Conservation (phyloP, 2,329 filamentous ascomycete genomes). For the Alternaria infectoria region DNA sequence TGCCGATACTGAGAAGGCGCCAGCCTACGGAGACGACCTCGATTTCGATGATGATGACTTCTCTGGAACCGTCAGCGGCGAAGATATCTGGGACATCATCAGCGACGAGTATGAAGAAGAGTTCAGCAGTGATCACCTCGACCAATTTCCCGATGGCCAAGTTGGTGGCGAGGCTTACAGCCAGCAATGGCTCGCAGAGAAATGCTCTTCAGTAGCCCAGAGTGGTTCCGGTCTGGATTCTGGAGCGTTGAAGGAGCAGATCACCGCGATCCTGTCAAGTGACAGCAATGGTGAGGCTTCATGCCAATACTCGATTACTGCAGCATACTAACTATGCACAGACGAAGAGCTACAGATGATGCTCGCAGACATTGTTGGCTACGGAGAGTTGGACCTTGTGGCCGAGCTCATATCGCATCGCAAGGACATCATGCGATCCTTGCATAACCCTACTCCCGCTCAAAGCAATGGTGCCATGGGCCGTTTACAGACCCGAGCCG, state of each 20-base stretch:
- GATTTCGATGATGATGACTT: slow-evolving; percentile 71
- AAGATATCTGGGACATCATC: slow-evolving; percentile 94
- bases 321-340: slow-evolving; percentile 4
- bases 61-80: slow-evolving; percentile 66
- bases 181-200: slow-evolving; percentile 72
- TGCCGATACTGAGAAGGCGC: slow-evolving; percentile 52
- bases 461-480: slow-evolving; percentile 56
- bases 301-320: not conserved
- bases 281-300: slow-evolving; percentile 55
- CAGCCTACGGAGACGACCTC: slow-evolving; percentile 63
- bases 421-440: slow-evolving; percentile 61
- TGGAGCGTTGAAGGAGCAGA: slow-evolving; percentile 76
- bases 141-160: slow-evolving; percentile 55
- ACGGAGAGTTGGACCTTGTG: slow-evolving; percentile 90
- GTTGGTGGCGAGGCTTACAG: slow-evolving; percentile 55
- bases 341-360: slow-evolving; percentile 92
- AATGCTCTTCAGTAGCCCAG: slow-evolving; percentile 70
- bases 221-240: slow-evolving; percentile 71
- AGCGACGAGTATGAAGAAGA: slow-evolving; percentile 72
- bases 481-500: slow-evolving; percentile 73
- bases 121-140: slow-evolving; percentile 69
- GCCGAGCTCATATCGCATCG: slow-evolving; percentile 86
- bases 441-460: slow-evolving; percentile 34
- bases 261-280: slow-evolving; percentile 75
- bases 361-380: slow-evolving; percentile 88